Evolutionary conservation across 257 asterid species (phyloP).

Genomic region (Mentha longifolia): DNA sequence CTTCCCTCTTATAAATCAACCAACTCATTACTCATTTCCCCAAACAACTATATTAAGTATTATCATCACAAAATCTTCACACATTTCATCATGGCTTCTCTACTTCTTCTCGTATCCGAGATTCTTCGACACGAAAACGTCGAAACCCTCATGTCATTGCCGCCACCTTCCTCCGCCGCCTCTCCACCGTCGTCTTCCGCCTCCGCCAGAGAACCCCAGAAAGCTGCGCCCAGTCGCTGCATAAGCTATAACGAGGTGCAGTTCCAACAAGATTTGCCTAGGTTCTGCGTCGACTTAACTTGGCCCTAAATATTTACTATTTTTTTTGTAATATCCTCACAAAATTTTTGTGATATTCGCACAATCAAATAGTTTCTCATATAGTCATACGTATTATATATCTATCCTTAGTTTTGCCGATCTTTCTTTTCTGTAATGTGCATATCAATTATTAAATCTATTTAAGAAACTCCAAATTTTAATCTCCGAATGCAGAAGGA

Average conservation of each 20-base stretch:
- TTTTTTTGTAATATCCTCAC: not conserved
- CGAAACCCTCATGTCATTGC: slow-evolving; percentile 16
- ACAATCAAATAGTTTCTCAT: too few species aligned
- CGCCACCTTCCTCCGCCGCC: slow-evolving; percentile 19
- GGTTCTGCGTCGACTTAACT: slow-evolving; percentile 34
- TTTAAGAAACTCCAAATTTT: too few species aligned
- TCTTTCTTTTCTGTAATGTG: too few species aligned
- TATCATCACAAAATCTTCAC: too few species aligned
- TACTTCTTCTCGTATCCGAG: slow-evolving; percentile 35
- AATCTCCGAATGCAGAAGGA: too few species aligned
- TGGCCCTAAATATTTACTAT: slow-evolving; percentile 26
- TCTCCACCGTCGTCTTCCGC: slow-evolving; percentile 23
- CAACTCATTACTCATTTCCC: not conserved
- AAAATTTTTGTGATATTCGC: not conserved
- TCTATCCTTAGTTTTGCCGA: too few species aligned
- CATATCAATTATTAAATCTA: too few species aligned
- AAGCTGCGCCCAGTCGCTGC: not conserved
- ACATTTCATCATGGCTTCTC: slow-evolving; percentile 34
- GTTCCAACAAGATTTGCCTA: slow-evolving; percentile 29
- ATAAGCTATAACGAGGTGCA: slow-evolving; percentile 6
- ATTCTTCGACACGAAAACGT: slow-evolving; percentile 23
- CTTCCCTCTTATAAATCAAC: slow-evolving; percentile 20
- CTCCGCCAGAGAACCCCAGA: not conserved
- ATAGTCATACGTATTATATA: too few species aligned
- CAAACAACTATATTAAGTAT: not conserved